Percentiles rank a stretch among this genome's conserved stretches.
phyloP scores from a whole-genome alignment of 805 yeast genomes.

The Lipomyces spencermartinsiae region DNA sequence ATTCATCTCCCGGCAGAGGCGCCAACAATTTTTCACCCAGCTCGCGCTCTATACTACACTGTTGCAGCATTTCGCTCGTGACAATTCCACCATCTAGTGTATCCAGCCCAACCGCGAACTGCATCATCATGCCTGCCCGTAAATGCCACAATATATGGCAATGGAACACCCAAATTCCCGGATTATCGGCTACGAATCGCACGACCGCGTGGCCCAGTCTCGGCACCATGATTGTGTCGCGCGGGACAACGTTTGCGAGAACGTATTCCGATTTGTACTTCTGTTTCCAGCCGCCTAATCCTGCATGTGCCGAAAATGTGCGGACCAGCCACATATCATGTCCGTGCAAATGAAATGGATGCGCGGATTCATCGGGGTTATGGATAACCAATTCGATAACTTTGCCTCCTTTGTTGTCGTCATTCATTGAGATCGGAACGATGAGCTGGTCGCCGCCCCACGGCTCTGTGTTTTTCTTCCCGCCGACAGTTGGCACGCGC shows the following conservation, averaged over 20 bases:
- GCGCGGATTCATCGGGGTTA: conserved; percentile 80
- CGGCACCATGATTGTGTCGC: conserved; percentile 80
- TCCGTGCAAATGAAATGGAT: conserved; percentile 81
- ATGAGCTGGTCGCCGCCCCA: conserved; percentile 65
- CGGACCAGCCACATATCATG: conserved; percentile 69
- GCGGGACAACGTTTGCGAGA: conserved; percentile 76
- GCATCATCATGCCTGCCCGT: conserved; percentile 89
- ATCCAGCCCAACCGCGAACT: conserved; percentile 51
- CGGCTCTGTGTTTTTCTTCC: conserved; percentile 70
- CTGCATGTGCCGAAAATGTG: conserved; percentile 44
- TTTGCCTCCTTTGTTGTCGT: conserved; percentile 50
- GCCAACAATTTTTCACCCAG: conserved; percentile 50
- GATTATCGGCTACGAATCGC: conserved; percentile 90
- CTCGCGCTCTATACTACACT: conserved; percentile 33
- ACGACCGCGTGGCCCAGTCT: conserved; percentile 85
- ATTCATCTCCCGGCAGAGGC: conserved; percentile 66
- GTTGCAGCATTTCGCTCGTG: conserved; percentile 21
- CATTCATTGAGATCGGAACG: conserved; percentile 56
- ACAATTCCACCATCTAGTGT: conserved; percentile 57
- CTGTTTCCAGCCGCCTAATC: conserved; percentile 28
- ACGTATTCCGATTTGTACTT: conserved; percentile 41
- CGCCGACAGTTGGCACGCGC: conserved; percentile 54
- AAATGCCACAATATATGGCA: conserved; percentile 99
- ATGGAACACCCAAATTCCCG: conserved; percentile 99
- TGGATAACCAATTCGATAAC: conserved; percentile 77